A percentile compares a stretch with the other conserved stretches of the same genome.
Evolutionary conservation across 495 filamentous ascomycete species (phyloP).

Genomic region (Staphylotrichum longicolle): DNA sequence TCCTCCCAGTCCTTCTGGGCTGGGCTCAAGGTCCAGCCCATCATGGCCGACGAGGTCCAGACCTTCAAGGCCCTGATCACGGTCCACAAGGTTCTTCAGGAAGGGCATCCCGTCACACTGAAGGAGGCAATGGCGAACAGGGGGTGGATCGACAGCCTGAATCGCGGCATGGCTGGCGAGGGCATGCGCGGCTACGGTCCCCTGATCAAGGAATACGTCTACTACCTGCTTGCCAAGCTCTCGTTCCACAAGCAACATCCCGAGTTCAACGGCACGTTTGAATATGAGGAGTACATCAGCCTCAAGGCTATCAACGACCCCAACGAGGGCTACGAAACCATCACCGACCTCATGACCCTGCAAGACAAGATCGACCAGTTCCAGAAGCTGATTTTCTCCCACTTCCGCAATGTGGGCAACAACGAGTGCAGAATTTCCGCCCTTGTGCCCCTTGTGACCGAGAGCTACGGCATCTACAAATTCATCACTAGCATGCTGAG

Average conservation of each 20-base stretch:
- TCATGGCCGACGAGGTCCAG: constrained; percentile 92
- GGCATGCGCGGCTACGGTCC: constrained; percentile 89
- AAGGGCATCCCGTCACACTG: constrained; percentile 85
- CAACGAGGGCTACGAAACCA: constrained; percentile 98
- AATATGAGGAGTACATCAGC: constrained; percentile 98
- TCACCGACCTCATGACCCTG: constrained; percentile 90
- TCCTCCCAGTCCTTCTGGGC: constrained; percentile 95
- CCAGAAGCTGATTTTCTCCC: constrained; percentile 96
- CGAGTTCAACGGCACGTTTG: constrained; percentile 97
- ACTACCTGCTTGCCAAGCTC: constrained; percentile 88
- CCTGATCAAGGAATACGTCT: constrained; percentile 92
- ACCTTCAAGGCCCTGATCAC: constrained; percentile 92
- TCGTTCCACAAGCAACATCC: constrained; percentile 93
- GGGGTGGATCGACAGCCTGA: constrained; percentile 90
- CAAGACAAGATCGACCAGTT: constrained; percentile 98
- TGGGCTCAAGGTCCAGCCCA: constrained; percentile 98
- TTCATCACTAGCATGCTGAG: constrained; percentile 92
- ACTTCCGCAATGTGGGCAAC: constrained; percentile 84
- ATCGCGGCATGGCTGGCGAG: constrained; percentile 77
- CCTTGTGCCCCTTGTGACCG: constrained; percentile 87
- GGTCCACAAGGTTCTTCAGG: constrained; percentile 93
- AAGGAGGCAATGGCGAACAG: constrained; percentile 85
- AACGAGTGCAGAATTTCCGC: constrained; percentile 97
- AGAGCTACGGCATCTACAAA: constrained; percentile 98
- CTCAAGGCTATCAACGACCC: constrained; percentile 98